Base-by-base conservation (phyloP, 148 eudicot species). In the Chenopodium formosanum region DNA sequence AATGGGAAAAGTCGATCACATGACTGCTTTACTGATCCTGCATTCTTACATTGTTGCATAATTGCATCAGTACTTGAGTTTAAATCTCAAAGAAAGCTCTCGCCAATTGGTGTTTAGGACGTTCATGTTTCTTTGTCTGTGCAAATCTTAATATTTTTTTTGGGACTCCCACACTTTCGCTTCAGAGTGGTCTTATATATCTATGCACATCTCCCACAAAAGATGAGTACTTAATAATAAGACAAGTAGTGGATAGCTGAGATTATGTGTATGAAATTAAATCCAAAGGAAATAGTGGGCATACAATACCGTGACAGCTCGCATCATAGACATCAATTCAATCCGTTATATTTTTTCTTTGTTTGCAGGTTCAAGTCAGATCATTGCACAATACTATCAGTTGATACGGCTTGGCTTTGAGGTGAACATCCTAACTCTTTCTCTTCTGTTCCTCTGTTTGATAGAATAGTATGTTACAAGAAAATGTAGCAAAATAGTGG, bases 311-410 rank as follows among this genome's bases (percentile, higher is more conserved):
- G 62, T 22, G 23, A 6, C 67, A 64, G 31, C 25, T 20, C 12
- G 53, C 53, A 50, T 50, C 53, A 12, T 50, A 12, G 9, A 20
- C 10, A 20, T 64, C 67, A 64, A 16, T 32, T 6, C 16, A 50
- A 50, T 16, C 53, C 16, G 1, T 19, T 16, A 19, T n/a, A 67
- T 5, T 31, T 44, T 4, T 68, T 23, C 23, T 25, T 25, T 9
- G 23, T 20, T 58, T 69, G 79, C 64, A 83, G 86, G 86, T 70
- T 83, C 86, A 31, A 83, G 86, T 75, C 86, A 83, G 71, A 83
- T 83, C 53, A 83, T 83, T 74, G 85, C 85, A 14, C 85, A 83
- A 46, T 83, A 83, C 34, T 83, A 83, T 83, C 85, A 83, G 85
- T 68, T 83, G 47, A 79, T 83, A 31, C 79, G 86, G 70, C 86